Evolutionary conservation across 176 grass and related monocot genomes (phyloP), one percentile per base, ranked within the genome.

Genomic region (Hyparrhenia diplandra): DNA sequence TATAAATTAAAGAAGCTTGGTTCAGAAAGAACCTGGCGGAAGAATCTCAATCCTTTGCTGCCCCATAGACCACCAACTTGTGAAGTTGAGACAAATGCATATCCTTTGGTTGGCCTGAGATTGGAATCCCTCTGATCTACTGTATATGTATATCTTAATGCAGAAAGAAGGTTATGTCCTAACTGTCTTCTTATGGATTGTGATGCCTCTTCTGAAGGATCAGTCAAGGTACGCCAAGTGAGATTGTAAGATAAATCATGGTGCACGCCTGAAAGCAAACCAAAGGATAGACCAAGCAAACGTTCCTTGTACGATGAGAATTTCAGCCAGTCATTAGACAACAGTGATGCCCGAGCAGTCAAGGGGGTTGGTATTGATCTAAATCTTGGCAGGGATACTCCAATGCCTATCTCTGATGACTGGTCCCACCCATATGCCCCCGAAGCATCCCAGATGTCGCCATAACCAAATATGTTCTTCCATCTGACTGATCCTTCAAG

Each of bases 261-360:
- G 61, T 85, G 80, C 57, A 60, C 47, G 36, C 82, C 94, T 21
- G 91, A 94, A 69, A 94, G 74, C 35, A 97, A 73, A 69, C 90
- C 88, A 76, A 93, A 85, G 8, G 88, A 91, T 40, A 97, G 63
- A 49, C 86, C 88, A 75, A 88, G 34, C 35, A 91, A 20, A 4
- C 28, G 78, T 54, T 97, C 84, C 89, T 93, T 91, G 83, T 97
- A 97, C 37, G 93, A 97, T 67, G 85, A 92, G 73, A 87, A 75
- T 62, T 90, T 87, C 55, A 91, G 74, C 83, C 88, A 91, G 67
- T 97, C 94, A 83, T 87, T 78, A 66, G 88, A 88, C 5, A 76
- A 60, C 20, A 93, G 45, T 69, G 83, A 91, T 65, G 85, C 70
- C 59, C 86, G 88, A 84, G 86, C 84, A 10, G 43, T 75, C 64